Percentiles rank a stretch among this genome's conserved stretches.
phyloP scores from a whole-genome alignment of 2,329 filamentous ascomycete genomes.

The Fonsecaea pedrosoi region DNA sequence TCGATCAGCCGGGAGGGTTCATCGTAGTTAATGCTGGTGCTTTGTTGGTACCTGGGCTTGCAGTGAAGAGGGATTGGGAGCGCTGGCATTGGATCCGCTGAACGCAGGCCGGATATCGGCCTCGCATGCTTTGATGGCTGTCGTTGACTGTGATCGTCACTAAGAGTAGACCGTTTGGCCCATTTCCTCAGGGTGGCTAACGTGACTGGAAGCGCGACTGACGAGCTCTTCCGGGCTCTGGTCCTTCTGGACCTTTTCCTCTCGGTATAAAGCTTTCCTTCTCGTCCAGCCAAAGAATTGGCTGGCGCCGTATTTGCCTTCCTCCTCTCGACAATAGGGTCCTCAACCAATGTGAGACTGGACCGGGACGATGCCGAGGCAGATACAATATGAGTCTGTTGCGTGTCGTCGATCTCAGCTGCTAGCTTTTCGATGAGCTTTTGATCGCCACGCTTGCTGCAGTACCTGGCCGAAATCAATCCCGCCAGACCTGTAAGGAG shows the following conservation, averaged over 20 bases:
- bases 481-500: slow-evolving; percentile 12
- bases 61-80: background rate
- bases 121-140: background rate
- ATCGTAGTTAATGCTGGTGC: slow-evolving; percentile 23
- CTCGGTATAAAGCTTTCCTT: slow-evolving; percentile 10
- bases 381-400: background rate
- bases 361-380: slow-evolving; percentile 9
- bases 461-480: slow-evolving; percentile 13
- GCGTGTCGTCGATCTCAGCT: background rate
- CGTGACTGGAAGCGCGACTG: slow-evolving; percentile 12
- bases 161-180: slow-evolving; percentile 10
- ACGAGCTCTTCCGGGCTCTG: slow-evolving; percentile 13
- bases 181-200: slow-evolving; percentile 9
- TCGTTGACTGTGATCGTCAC: slow-evolving; percentile 2
- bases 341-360: background rate
- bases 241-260: slow-evolving; percentile 6
- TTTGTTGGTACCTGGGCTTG: background rate
- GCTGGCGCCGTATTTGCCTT: slow-evolving; percentile 9
- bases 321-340: slow-evolving; percentile 16
- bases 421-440: slow-evolving; percentile 12
- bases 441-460: slow-evolving; percentile 8
- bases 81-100: background rate
- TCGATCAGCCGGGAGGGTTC: slow-evolving; percentile 14
- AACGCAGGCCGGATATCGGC: background rate
- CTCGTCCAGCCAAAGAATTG: slow-evolving; percentile 5